Evolutionary conservation across 148 eudicot genomes (phyloP).

Genomic region (Persicaria maculosa): DNA sequence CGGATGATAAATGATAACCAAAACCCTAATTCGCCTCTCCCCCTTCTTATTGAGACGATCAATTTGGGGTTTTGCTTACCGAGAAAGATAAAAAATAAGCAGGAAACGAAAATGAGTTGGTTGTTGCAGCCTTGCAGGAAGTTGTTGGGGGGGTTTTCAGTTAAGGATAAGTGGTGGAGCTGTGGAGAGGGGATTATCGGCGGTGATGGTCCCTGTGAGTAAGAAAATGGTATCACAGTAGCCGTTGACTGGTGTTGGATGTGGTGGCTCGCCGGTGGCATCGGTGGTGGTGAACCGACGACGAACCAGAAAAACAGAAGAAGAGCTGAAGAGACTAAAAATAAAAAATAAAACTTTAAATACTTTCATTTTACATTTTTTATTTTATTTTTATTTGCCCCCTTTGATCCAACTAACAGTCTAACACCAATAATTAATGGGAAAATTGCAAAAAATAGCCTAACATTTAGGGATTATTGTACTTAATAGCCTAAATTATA

Average conservation of each 20-base stretch:
- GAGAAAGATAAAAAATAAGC: background rate
- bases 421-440: too few species aligned
- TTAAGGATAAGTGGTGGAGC: background rate
- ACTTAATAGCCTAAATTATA: too few species aligned
- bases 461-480: too few species aligned
- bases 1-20: background rate
- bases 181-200: background rate
- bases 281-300: background rate
- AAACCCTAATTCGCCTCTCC: background rate
- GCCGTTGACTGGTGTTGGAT: constrained; percentile 1
- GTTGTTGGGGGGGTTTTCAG: background rate
- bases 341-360: too few species aligned
- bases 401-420: too few species aligned
- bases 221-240: background rate
- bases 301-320: constrained; percentile 3
- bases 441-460: too few species aligned
- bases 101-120: background rate
- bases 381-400: too few species aligned
- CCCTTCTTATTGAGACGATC: background rate
- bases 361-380: too few species aligned
- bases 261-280: constrained; percentile 1
- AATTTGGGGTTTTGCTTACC: background rate
- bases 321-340: background rate
- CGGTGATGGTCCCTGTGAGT: background rate
- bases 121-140: background rate